Conservation (phyloP, 169 alveolate species). For the Plasmodium knowlesi region DNA sequence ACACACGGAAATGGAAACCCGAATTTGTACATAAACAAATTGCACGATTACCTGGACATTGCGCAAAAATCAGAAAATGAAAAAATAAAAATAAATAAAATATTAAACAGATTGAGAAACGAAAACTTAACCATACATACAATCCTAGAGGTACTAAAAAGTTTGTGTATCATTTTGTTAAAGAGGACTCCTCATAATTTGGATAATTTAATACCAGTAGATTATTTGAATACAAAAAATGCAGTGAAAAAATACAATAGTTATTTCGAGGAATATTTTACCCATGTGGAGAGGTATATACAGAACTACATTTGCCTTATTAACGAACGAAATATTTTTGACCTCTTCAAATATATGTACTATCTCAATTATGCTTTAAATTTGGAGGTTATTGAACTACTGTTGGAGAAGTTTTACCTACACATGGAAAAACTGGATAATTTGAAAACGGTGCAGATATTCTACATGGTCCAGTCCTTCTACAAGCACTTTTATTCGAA, state of each 20-base stretch:
- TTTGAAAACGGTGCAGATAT: slow-evolving; percentile 43
- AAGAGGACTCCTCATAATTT: slow-evolving; percentile 19
- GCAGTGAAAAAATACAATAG: slow-evolving; percentile 15
- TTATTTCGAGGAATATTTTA: slow-evolving; percentile 59
- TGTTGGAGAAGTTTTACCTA: slow-evolving; percentile 32
- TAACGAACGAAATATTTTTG: slow-evolving; percentile 35
- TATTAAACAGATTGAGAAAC: slow-evolving; percentile 43
- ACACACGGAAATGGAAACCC: background rate
- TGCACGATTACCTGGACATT: slow-evolving; percentile 58
- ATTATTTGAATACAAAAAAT: slow-evolving; percentile 37
- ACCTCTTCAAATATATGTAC: slow-evolving; percentile 50
- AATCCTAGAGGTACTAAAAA: slow-evolving; percentile 50
- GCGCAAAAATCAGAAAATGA: slow-evolving; percentile 58
- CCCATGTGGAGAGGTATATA: slow-evolving; percentile 45
- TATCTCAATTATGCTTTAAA: slow-evolving; percentile 42
- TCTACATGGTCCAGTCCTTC: slow-evolving; percentile 35
- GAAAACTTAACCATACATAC: slow-evolving; percentile 42
- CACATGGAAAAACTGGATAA: slow-evolving; percentile 52
- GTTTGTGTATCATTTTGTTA: slow-evolving; percentile 38
- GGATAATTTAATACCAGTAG: slow-evolving; percentile 4
- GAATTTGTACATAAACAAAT: slow-evolving; percentile 53
- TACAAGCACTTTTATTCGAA: slow-evolving; percentile 38
- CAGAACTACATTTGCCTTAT: slow-evolving; percentile 35
- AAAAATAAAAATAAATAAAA: slow-evolving; percentile 51
- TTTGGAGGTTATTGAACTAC: slow-evolving; percentile 16